phyloP scores from a whole-genome alignment of 805 yeast species.

The Ogataea neopini region DNA sequence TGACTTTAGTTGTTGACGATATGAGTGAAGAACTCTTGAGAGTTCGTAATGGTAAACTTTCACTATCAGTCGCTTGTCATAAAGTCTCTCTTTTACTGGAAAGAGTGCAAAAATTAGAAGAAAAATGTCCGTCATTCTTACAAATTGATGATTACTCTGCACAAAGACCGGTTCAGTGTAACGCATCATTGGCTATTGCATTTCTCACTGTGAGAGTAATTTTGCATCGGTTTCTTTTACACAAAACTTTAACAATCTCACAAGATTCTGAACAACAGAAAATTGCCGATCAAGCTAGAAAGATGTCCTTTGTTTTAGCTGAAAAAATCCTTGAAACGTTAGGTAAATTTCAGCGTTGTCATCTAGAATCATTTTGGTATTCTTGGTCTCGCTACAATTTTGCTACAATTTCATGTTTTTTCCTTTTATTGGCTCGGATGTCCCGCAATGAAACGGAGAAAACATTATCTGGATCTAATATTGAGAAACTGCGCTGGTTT shows the following conservation, averaged over 20 bases:
- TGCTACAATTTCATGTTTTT: slow-evolving; percentile 19
- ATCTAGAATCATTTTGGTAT: slow-evolving; percentile 21
- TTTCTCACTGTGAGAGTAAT: slow-evolving; percentile 11
- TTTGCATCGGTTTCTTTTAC: slow-evolving; percentile 9
- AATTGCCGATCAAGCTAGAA: not conserved
- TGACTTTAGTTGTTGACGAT: slow-evolving; percentile 17
- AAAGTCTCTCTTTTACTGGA: slow-evolving; percentile 5
- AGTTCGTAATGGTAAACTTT: slow-evolving; percentile 3
- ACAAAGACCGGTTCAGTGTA: slow-evolving; percentile 4
- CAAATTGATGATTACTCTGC: slow-evolving; percentile 6
- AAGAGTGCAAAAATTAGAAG: slow-evolving; percentile 6
- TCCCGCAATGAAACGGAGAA: slow-evolving; percentile 3
- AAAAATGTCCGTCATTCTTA: slow-evolving; percentile 8
- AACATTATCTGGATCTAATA: not conserved
- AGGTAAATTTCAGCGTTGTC: slow-evolving; percentile 10
- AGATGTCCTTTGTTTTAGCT: slow-evolving; percentile 7
- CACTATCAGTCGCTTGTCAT: slow-evolving; percentile 5
- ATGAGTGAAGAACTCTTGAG: slow-evolving; percentile 10
- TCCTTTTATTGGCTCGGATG: slow-evolving; percentile 8
- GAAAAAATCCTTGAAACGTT: slow-evolving; percentile 7
- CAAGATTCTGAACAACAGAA: slow-evolving; percentile 2
- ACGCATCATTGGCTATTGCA: slow-evolving; percentile 14
- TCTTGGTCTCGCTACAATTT: slow-evolving; percentile 21
- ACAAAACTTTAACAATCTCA: slow-evolving; percentile 5
- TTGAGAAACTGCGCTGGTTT: slow-evolving; percentile 21